These are phyloP conservation scores for Ceratocystiopsis brevicomis DNA, from an alignment of 2,329 filamentous ascomycete genomes.

Conservation along the genomic window DNA sequence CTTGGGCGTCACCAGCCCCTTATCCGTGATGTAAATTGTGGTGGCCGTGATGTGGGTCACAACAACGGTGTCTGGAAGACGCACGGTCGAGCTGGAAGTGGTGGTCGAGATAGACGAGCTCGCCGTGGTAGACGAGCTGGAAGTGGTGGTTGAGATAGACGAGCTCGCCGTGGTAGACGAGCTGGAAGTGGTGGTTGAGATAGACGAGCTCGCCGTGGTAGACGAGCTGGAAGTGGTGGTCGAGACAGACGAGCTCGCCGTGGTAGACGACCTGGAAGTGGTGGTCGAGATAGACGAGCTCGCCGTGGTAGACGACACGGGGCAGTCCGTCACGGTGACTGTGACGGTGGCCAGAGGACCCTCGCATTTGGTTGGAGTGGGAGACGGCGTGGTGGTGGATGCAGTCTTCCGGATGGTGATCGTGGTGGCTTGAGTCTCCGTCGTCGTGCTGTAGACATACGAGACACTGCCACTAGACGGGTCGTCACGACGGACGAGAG, in stretches of 20 bases:
- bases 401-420: conserved; percentile 6
- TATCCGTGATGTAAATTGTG: conserved; percentile 5
- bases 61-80: not conserved
- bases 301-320: too few species aligned
- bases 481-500: conserved; percentile 5
- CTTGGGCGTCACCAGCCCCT: not conserved
- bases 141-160: not conserved
- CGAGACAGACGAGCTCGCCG: not conserved
- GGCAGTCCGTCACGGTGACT: too few species aligned
- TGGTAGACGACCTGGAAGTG: not conserved
- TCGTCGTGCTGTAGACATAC: conserved; percentile 13
- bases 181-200: not conserved
- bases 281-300: not conserved
- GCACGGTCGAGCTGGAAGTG: not conserved
- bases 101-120: not conserved
- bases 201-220: too few species aligned
- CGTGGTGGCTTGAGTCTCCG: conserved; percentile 6
- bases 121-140: too few species aligned
- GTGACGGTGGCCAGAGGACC: too few species aligned
- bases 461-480: conserved; percentile 8
- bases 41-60: conserved; percentile 4
- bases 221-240: not conserved
- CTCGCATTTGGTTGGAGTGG: too few species aligned
- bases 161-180: not conserved
- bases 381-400: not conserved